A percentile compares a stretch with the other conserved stretches of the same genome.
These are phyloP conservation scores for Ascochyta fabae DNA, from an alignment of 2,329 filamentous ascomycete genomes.

Conservation along the genomic window DNA sequence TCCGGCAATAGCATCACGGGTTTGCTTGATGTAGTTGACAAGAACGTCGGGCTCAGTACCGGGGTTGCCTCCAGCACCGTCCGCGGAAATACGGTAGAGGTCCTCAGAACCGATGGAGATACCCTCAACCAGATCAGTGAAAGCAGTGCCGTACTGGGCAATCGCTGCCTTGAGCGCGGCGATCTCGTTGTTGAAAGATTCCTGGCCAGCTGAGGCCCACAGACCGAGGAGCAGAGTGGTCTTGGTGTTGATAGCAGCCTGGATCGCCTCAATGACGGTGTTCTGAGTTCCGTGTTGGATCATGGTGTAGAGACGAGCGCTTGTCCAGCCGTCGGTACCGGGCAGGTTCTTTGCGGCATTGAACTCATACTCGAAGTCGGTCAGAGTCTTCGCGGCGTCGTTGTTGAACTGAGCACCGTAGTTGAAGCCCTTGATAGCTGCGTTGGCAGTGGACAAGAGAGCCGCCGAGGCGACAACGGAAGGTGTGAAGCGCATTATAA, in stretches of 20 bases:
- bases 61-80: constrained; percentile 66
- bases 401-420: constrained; percentile 70
- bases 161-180: constrained; percentile 74
- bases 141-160: constrained; percentile 68
- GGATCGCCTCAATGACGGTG: constrained; percentile 72
- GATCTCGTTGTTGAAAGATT: constrained; percentile 73
- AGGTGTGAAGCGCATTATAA: constrained; percentile 45
- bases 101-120: constrained; percentile 90
- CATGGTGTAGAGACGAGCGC: constrained; percentile 77
- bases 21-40: constrained; percentile 72
- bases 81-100: constrained; percentile 66
- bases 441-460: constrained; percentile 49
- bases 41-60: constrained; percentile 70
- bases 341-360: constrained; percentile 67
- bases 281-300: constrained; percentile 71
- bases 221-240: constrained; percentile 82
- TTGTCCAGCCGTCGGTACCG: constrained; percentile 66
- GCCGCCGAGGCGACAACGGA: constrained; percentile 47
- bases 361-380: constrained; percentile 75
- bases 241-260: constrained; percentile 80
- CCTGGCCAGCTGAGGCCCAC: constrained; percentile 76
- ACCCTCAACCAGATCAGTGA: constrained; percentile 73
- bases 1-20: constrained; percentile 67
- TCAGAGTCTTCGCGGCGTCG: constrained; percentile 64
- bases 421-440: constrained; percentile 68